Percentiles rank a stretch among this genome's conserved stretches.
Conservation (phyloP, 1,139 yeast species). For the Meyerozyma sp. region DNA sequence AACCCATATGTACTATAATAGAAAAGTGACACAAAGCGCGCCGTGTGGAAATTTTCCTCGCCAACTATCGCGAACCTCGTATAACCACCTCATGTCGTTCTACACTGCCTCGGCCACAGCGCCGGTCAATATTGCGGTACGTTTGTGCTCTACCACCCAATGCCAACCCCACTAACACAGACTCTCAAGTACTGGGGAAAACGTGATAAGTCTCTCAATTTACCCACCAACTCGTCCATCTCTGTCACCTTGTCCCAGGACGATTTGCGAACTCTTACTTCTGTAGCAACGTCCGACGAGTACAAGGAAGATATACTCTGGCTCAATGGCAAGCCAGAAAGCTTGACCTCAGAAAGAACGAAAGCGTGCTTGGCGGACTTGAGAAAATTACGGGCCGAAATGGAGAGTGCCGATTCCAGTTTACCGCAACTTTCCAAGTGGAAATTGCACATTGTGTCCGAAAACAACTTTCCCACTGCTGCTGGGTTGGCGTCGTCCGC, state of each 20-base stretch:
- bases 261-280: slow-evolving; percentile 85
- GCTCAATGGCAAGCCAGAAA: slow-evolving; percentile 75
- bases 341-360: slow-evolving; percentile 64
- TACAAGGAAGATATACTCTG: slow-evolving; percentile 67
- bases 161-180: slow-evolving; percentile 28
- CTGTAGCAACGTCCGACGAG: slow-evolving; percentile 63
- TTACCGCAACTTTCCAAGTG: slow-evolving; percentile 60
- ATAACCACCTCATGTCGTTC: slow-evolving; percentile 19
- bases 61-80: not conserved
- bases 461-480: slow-evolving; percentile 97
- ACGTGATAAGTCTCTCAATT: slow-evolving; percentile 77
- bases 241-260: slow-evolving; percentile 90
- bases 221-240: slow-evolving; percentile 93
- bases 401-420: slow-evolving; percentile 45
- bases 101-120: slow-evolving; percentile 85
- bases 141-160: slow-evolving; percentile 17
- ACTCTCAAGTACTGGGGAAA: slow-evolving; percentile 98
- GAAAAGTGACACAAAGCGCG: slow-evolving; percentile 1
- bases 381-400: slow-evolving; percentile 54
- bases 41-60: not conserved
- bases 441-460: slow-evolving; percentile 79
- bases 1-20: not conserved
- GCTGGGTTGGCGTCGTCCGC: slow-evolving; percentile 98
- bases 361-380: slow-evolving; percentile 76
- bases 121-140: slow-evolving; percentile 92